A percentile compares a stretch with the other conserved stretches of the same genome.
These are phyloP conservation scores for Simplicillium sp. DNA, from an alignment of 2,329 filamentous ascomycete species.

Conservation along the genomic window DNA sequence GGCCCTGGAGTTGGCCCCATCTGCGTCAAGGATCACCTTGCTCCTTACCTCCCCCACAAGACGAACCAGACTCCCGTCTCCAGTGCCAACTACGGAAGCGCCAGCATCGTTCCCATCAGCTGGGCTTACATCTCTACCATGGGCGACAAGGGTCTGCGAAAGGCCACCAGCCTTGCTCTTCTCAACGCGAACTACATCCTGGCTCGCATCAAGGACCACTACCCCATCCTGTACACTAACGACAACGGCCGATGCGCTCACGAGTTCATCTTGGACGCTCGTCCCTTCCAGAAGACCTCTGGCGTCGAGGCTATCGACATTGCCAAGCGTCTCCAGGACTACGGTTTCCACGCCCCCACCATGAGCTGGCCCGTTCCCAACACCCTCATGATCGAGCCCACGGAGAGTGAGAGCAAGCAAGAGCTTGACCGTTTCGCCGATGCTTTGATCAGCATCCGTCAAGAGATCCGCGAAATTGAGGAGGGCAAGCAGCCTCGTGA, in stretches of 20 bases:
- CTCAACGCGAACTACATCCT: conserved; percentile 97
- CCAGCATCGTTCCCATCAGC: conserved; percentile 86
- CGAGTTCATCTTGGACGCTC: conserved; percentile 91
- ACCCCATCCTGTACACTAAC: conserved; percentile 91
- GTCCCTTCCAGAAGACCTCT: conserved; percentile 72
- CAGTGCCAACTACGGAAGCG: conserved; percentile 77
- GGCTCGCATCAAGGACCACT: conserved; percentile 75
- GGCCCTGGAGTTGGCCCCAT: conserved; percentile 92
- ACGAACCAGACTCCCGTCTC: conserved; percentile 41
- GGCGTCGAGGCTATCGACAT: conserved; percentile 90
- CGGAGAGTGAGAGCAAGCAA: conserved; percentile 83
- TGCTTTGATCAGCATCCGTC: conserved; percentile 75
- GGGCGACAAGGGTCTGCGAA: conserved; percentile 68
- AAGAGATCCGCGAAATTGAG: conserved; percentile 78
- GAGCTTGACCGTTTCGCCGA: conserved; percentile 93
- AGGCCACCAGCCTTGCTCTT: conserved; percentile 86
- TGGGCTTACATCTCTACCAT: conserved; percentile 96
- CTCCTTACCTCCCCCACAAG: conserved; percentile 60
- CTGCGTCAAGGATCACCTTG: conserved; percentile 75
- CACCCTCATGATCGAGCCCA: conserved; percentile 97
- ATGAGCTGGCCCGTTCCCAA: conserved; percentile 96
- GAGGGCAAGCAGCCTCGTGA: conserved; percentile 65
- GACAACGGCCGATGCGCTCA: conserved; percentile 80
- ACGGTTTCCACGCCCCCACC: conserved; percentile 93
- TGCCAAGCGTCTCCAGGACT: conserved; percentile 93